phyloP scores from a whole-genome alignment of 768 basidiomycete species.

The Lyophyllum semitale region DNA sequence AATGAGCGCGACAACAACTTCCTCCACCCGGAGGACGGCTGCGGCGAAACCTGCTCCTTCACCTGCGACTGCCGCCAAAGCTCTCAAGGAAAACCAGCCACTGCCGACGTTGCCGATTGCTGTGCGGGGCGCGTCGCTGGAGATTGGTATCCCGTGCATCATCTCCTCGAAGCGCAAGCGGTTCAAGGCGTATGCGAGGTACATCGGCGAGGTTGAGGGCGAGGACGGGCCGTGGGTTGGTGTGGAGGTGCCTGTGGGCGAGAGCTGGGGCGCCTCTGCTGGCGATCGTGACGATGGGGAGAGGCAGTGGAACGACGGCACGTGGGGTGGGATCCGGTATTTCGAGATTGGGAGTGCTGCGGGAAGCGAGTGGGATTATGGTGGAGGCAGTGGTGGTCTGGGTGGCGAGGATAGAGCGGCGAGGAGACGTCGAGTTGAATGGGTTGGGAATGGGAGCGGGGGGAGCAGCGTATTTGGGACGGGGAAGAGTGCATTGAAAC shows the following conservation, averaged over 20 bases:
- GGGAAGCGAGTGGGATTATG: constrained; percentile 65
- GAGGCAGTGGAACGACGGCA: constrained; percentile 87
- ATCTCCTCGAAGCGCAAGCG: constrained; percentile 80
- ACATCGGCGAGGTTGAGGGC: constrained; percentile 85
- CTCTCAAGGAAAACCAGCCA: constrained; percentile 17
- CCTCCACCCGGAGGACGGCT: neutral
- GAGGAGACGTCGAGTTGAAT: constrained; percentile 47
- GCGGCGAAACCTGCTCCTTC: constrained; percentile 4
- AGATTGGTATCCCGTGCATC: constrained; percentile 89
- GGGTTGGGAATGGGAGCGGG: constrained; percentile 27
- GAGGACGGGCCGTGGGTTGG: constrained; percentile 88
- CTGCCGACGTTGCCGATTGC: constrained; percentile 18
- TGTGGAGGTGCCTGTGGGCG: constrained; percentile 77
- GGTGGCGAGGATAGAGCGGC: constrained; percentile 45
- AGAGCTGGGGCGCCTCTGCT: constrained; percentile 26
- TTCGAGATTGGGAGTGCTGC: constrained; percentile 67
- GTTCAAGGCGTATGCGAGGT: constrained; percentile 85
- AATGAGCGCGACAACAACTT: constrained; percentile 12
- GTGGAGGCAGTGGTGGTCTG: constrained; percentile 21
- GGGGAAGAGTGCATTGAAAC: constrained; percentile 36
- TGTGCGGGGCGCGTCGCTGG: constrained; percentile 71
- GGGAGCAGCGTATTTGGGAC: constrained; percentile 20
- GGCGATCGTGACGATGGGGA: constrained; percentile 39
- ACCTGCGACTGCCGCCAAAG: constrained; percentile 14
- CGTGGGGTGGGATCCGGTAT: constrained; percentile 79